Conservation (phyloP, 2,329 filamentous ascomycete species). For the Sclerotinia sclerotiorum region DNA sequence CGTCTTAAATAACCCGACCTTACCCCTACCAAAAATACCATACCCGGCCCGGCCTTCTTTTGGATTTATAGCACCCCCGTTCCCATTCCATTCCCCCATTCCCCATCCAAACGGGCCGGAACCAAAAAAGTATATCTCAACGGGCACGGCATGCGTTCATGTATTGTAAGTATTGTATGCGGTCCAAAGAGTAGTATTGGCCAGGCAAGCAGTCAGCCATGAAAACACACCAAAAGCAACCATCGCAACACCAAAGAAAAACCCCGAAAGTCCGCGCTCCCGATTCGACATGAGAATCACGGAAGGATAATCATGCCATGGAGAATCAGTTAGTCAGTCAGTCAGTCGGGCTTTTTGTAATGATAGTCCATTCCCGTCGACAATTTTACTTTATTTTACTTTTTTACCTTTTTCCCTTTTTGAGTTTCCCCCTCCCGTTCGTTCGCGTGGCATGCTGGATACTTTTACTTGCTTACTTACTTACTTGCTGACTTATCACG, state of each 20-base stretch:
- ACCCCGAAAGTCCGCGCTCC: background rate
- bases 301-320: background rate
- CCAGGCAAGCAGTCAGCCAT: conserved; percentile 1
- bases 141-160: background rate
- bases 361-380: background rate
- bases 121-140: background rate
- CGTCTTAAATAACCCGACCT: background rate
- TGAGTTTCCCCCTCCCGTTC: background rate
- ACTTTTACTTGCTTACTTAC: too few relatives aligned
- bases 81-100: background rate
- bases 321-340: too few relatives aligned
- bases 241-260: too few relatives aligned
- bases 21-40: background rate
- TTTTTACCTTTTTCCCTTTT: too few relatives aligned
- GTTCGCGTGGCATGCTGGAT: background rate
- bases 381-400: too few relatives aligned
- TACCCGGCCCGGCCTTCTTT: background rate
- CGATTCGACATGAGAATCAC: background rate
- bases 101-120: background rate
- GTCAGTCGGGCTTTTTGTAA: background rate
- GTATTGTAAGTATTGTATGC: background rate
- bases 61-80: background rate
- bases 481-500: background rate
- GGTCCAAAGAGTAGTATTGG: background rate
- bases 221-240: background rate